phyloP scores from a whole-genome alignment of 2,329 filamentous ascomycete genomes.

The Pseudogymnoascus pannorum region DNA sequence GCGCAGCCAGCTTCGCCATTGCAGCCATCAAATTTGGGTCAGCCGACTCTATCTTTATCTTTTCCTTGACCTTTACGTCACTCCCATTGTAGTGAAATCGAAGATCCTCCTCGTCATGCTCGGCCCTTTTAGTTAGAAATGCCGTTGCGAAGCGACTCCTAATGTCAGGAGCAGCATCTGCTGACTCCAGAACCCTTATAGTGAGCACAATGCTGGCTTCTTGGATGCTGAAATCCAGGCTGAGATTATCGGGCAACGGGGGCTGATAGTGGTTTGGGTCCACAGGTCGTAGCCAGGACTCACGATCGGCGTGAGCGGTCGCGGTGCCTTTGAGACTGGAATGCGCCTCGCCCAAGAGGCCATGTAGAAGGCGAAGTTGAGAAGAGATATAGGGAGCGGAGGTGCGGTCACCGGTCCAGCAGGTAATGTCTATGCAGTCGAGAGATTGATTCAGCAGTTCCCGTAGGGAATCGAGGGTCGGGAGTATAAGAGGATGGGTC shows the following conservation, averaged over 20 bases:
- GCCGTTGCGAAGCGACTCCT: slow-evolving; percentile 63
- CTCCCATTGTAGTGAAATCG: slow-evolving; percentile 59
- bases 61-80: slow-evolving; percentile 81
- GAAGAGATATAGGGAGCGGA: slow-evolving; percentile 43
- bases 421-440: slow-evolving; percentile 72
- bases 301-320: slow-evolving; percentile 26
- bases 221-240: slow-evolving; percentile 63
- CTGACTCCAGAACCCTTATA: slow-evolving; percentile 63
- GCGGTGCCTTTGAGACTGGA: slow-evolving; percentile 49
- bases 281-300: slow-evolving; percentile 28
- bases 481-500: slow-evolving; percentile 48
- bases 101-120: slow-evolving; percentile 74
- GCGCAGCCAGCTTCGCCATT: slow-evolving; percentile 71
- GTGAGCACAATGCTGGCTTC: slow-evolving; percentile 64
- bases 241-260: slow-evolving; percentile 58
- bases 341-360: slow-evolving; percentile 45
- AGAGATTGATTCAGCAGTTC: slow-evolving; percentile 76
- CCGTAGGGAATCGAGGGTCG: slow-evolving; percentile 63
- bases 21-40: slow-evolving; percentile 81
- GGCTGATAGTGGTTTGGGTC: slow-evolving; percentile 45
- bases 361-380: slow-evolving; percentile 49
- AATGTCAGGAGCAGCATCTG: slow-evolving; percentile 51
- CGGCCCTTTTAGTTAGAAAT: slow-evolving; percentile 57
- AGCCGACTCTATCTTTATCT: slow-evolving; percentile 72
- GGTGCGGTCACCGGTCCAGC: slow-evolving; percentile 61